Percentiles rank a stretch among this genome's conserved stretches.
Evolutionary conservation across 2,329 filamentous ascomycete species (phyloP).

Genomic region (Aureobasidium sp.): DNA sequence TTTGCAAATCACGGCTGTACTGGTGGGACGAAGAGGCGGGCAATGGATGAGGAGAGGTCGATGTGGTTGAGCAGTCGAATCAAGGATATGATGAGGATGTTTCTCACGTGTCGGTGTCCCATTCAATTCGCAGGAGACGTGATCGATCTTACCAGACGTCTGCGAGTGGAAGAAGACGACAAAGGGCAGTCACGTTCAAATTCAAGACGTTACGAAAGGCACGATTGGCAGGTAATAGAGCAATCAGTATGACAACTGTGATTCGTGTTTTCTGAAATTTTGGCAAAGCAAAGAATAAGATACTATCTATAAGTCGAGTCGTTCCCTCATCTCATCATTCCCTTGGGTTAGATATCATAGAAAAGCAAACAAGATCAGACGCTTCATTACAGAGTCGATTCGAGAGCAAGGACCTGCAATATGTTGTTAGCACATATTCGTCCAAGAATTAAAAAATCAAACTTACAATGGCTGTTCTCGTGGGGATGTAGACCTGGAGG

Average conservation of each 20-base stretch:
- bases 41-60: too few species aligned
- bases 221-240: background rate
- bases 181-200: too few species aligned
- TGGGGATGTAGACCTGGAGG: constrained; percentile 83
- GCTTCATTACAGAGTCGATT: background rate
- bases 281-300: background rate
- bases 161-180: too few species aligned
- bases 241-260: background rate
- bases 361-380: constrained; percentile 1
- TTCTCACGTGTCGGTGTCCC: too few species aligned
- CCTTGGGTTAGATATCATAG: background rate
- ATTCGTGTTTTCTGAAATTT: background rate
- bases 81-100: too few species aligned
- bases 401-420: constrained; percentile 7
- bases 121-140: too few species aligned
- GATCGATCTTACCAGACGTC: too few species aligned
- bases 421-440: background rate
- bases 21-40: too few species aligned
- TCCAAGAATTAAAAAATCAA: background rate
- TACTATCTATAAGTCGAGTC: background rate
- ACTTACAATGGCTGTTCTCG: constrained; percentile 70
- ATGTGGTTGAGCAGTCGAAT: too few species aligned
- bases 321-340: constrained; percentile 5
- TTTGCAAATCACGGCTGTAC: too few species aligned
- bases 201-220: too few species aligned